Percentiles rank a stretch among this genome's conserved stretches.
phyloP scores from a whole-genome alignment of 2,329 filamentous ascomycete species.

The Alternaria consortialis region DNA sequence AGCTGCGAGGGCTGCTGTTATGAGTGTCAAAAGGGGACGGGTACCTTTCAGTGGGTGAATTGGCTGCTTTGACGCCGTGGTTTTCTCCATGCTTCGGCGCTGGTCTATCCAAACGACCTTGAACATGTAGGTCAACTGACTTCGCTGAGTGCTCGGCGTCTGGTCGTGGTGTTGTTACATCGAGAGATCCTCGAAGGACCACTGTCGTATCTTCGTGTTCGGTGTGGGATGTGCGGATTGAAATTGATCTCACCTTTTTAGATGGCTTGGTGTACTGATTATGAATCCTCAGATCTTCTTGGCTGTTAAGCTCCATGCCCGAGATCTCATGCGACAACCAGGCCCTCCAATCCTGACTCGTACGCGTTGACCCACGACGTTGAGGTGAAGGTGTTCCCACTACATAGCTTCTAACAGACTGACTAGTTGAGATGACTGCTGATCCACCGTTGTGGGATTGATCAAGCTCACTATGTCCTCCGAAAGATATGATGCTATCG shows the following conservation, averaged over 20 bases:
- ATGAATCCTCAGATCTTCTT: slow-evolving; percentile 42
- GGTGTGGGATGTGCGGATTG: slow-evolving; percentile 33
- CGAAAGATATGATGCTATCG: slow-evolving; percentile 46
- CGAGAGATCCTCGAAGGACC: slow-evolving; percentile 21
- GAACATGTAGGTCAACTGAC: not conserved
- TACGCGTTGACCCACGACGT: slow-evolving; percentile 34
- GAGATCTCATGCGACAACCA: slow-evolving; percentile 58
- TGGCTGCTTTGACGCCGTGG: not conserved
- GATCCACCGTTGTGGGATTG: slow-evolving; percentile 39
- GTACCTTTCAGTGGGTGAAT: not conserved
- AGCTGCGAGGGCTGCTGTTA: not conserved
- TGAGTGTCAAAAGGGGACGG: not conserved
- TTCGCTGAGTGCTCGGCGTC: not conserved
- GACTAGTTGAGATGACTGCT: slow-evolving; percentile 56
- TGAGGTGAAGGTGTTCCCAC: slow-evolving; percentile 44
- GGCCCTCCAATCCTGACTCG: slow-evolving; percentile 57
- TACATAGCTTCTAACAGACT: slow-evolving; percentile 55
- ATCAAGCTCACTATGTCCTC: slow-evolving; percentile 13
- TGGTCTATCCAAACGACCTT: not conserved
- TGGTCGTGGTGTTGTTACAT: slow-evolving; percentile 13
- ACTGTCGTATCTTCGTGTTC: slow-evolving; percentile 37
- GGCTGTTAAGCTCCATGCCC: slow-evolving; percentile 42
- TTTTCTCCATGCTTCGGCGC: not conserved
- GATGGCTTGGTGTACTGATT: slow-evolving; percentile 29
- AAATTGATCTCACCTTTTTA: slow-evolving; percentile 27